Conservation (phyloP, 345 rosid genomes). For the Acer negundo region DNA sequence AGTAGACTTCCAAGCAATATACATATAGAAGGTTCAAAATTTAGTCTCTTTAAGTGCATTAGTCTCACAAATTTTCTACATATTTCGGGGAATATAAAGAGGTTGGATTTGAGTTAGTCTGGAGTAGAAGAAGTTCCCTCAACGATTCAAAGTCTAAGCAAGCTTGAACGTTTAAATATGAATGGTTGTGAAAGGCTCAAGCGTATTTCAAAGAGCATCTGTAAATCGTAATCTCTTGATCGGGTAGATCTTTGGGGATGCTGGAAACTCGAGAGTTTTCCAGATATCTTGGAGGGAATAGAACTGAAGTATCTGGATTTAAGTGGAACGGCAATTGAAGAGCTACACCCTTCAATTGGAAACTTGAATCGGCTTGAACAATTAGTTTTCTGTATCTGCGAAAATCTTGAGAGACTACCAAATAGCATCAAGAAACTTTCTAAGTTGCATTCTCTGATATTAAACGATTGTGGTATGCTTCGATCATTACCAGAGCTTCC, state of each 20-base stretch:
- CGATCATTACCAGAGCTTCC: too few relatives aligned
- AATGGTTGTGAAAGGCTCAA: conserved; percentile 32
- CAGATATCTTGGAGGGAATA: conserved; percentile 24
- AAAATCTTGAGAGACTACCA: too few relatives aligned
- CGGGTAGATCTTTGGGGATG: conserved; percentile 23
- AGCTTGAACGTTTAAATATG: conserved; percentile 25
- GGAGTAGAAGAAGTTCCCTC: conserved; percentile 34
- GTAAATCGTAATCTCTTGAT: conserved; percentile 28
- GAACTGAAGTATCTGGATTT: neutral
- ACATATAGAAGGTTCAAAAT: neutral
- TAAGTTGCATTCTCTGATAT: too few relatives aligned
- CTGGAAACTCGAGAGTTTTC: conserved; percentile 35
- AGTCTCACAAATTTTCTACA: conserved; percentile 28
- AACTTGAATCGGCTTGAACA: too few relatives aligned
- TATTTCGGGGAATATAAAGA: conserved; percentile 20
- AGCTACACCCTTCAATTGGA: too few relatives aligned
- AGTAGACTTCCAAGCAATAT: too few relatives aligned
- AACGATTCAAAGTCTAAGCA: conserved; percentile 22
- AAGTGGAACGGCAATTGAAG: too few relatives aligned
- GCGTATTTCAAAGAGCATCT: conserved; percentile 30
- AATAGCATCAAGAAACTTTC: too few relatives aligned
- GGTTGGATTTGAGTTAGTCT: conserved; percentile 19
- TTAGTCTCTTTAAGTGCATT: conserved; percentile 27
- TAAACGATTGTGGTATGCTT: too few relatives aligned
- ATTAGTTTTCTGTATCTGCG: too few relatives aligned